Conservation (phyloP, 139 green algal genomes). For the Tetratostichococcus sp. region DNA sequence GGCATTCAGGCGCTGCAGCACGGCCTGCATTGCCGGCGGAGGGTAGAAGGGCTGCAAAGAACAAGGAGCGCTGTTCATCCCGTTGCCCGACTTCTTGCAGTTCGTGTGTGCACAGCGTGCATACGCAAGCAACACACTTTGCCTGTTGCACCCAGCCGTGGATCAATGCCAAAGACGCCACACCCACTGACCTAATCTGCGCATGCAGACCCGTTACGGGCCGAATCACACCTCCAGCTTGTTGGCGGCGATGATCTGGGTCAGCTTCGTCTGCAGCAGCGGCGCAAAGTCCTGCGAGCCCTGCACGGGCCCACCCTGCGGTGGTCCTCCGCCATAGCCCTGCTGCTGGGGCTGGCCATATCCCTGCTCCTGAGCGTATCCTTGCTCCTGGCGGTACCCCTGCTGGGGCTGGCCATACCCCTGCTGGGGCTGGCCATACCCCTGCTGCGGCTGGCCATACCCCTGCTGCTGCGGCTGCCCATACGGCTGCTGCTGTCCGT, state of each 20-base stretch:
- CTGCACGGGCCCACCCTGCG: not conserved
- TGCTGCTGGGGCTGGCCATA: not conserved
- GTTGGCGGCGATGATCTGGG: constrained; percentile 13
- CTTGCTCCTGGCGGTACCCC: not conserved
- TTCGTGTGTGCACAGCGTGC: not conserved
- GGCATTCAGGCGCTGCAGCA: not conserved
- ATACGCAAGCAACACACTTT: not conserved
- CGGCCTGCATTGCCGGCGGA: constrained; percentile 8
- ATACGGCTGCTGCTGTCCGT: not conserved
- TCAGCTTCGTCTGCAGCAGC: constrained; percentile 16
- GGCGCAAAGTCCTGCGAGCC: not conserved
- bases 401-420: no score
- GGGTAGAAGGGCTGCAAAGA: constrained; percentile 16
- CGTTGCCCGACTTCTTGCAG: no score
- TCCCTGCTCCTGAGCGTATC: not conserved
- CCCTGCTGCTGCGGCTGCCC: not conserved
- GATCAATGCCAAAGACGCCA: no score
- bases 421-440: not conserved
- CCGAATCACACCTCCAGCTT: constrained; percentile 2
- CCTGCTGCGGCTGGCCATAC: not conserved
- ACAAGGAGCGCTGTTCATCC: not conserved
- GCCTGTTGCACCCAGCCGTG: not conserved
- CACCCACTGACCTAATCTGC: no score
- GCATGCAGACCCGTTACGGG: no score
- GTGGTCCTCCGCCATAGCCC: constrained; percentile 1